A percentile compares a stretch with the other conserved stretches of the same genome.
Evolutionary conservation across 2,329 filamentous ascomycete species (phyloP).

Genomic region (Hymenoscyphus occultus): DNA sequence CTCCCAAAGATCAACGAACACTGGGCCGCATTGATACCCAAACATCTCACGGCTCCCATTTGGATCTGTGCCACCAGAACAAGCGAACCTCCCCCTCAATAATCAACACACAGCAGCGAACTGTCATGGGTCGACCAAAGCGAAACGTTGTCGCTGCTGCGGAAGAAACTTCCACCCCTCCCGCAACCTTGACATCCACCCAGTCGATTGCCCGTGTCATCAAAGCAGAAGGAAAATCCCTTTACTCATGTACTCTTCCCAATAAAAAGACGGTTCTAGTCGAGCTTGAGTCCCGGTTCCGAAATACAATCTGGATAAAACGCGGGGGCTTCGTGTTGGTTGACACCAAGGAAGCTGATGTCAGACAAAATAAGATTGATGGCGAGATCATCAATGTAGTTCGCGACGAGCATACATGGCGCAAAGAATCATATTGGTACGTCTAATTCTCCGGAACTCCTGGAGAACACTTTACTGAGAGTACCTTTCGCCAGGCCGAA

Average conservation of each 20-base stretch:
- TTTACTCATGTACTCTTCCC: constrained; percentile 77
- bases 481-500: constrained; percentile 59
- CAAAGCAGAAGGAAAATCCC: constrained; percentile 82
- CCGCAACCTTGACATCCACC: constrained; percentile 55
- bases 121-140: constrained; percentile 68
- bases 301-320: constrained; percentile 91
- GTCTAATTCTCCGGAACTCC: not conserved
- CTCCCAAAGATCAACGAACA: not conserved
- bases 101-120: not conserved
- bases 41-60: not conserved
- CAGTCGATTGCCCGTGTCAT: constrained; percentile 73
- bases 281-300: constrained; percentile 81
- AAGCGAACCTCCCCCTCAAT: not conserved
- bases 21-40: not conserved
- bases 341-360: constrained; percentile 64
- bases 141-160: constrained; percentile 75
- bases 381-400: constrained; percentile 95
- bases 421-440: constrained; percentile 84
- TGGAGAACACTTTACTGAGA: constrained; percentile 9
- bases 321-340: constrained; percentile 84
- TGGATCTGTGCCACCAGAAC: not conserved
- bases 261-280: constrained; percentile 64
- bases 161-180: constrained; percentile 63
- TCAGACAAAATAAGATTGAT: constrained; percentile 70
- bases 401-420: constrained; percentile 85